A percentile compares a stretch with the other conserved stretches of the same genome.
phyloP scores from a whole-genome alignment of 2,329 filamentous ascomycete genomes.

The Exophiala sp. region DNA sequence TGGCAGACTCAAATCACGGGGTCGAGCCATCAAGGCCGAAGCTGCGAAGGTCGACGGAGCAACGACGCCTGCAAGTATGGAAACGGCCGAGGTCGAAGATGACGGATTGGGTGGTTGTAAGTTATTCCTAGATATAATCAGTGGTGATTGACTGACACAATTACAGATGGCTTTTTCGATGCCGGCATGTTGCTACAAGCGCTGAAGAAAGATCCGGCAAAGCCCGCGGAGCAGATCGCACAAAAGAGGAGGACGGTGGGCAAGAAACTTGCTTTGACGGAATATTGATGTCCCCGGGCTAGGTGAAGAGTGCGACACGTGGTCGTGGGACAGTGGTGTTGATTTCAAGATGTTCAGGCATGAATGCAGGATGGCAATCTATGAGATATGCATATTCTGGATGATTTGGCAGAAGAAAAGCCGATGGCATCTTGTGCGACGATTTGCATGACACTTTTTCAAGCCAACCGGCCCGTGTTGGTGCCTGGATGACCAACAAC shows the following conservation, averaged over 20 bases:
- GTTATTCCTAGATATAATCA: conserved; percentile 40
- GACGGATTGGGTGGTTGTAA: conserved; percentile 91
- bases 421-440: conserved; percentile 3
- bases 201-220: conserved; percentile 39
- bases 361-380: not conserved
- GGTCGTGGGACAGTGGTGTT: not conserved
- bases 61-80: conserved; percentile 59
- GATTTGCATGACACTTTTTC: conserved; percentile 11
- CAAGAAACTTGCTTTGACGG: conserved; percentile 47
- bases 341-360: not conserved
- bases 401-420: not conserved
- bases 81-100: conserved; percentile 71
- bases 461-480: conserved; percentile 7
- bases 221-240: conserved; percentile 28
- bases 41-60: conserved; percentile 46
- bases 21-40: conserved; percentile 49
- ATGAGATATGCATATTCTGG: not conserved
- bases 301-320: not conserved
- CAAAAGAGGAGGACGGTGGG: conserved; percentile 41
- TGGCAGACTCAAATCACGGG: conserved; percentile 63
- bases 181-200: conserved; percentile 84
- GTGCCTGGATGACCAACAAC: conserved; percentile 20
- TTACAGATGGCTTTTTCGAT: conserved; percentile 93
- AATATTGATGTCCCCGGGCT: conserved; percentile 36
- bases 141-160: conserved; percentile 30